Percentiles rank a stretch among this genome's conserved stretches.
Conservation (phyloP, 768 basidiomycete genomes). For the Ramaria sp. region DNA sequence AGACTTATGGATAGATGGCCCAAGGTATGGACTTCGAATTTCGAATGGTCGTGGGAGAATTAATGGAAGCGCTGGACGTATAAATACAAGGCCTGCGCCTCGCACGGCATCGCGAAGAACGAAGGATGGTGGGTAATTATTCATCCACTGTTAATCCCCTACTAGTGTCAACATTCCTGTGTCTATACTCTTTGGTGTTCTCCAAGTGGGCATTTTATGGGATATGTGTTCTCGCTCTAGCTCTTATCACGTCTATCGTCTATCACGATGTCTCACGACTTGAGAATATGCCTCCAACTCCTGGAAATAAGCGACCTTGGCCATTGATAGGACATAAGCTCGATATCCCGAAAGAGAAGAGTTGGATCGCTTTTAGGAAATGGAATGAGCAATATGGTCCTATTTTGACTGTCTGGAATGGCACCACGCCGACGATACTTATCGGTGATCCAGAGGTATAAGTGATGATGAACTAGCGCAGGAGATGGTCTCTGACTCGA, state of each 20-base stretch:
- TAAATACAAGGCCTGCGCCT: too few relatives aligned
- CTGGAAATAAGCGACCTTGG: conserved; percentile 10
- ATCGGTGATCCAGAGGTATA: conserved; percentile 5
- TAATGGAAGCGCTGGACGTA: too few relatives aligned
- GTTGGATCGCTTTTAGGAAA: conserved; percentile 13
- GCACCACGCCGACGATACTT: conserved; percentile 14
- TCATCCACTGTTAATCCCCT: too few relatives aligned
- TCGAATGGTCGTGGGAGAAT: too few relatives aligned
- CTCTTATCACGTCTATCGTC: not conserved
- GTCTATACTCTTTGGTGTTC: not conserved
- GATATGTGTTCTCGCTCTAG: not conserved
- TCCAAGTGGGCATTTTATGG: not conserved
- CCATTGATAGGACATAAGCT: conserved; percentile 11
- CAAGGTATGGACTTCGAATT: too few relatives aligned
- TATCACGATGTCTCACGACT: conserved; percentile 8
- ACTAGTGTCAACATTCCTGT: not conserved
- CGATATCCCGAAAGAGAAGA: conserved; percentile 13
- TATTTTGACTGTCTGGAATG: conserved; percentile 14
- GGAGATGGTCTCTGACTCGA: too few relatives aligned
- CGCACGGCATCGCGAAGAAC: too few relatives aligned
- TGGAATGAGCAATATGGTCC: conserved; percentile 14
- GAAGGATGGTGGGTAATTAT: too few relatives aligned
- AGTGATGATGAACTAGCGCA: too few relatives aligned
- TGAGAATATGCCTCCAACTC: conserved; percentile 11
- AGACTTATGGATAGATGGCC: too few relatives aligned